Conservation (phyloP, 2,329 filamentous ascomycete genomes). For the Scolecobasidium constrictum region DNA sequence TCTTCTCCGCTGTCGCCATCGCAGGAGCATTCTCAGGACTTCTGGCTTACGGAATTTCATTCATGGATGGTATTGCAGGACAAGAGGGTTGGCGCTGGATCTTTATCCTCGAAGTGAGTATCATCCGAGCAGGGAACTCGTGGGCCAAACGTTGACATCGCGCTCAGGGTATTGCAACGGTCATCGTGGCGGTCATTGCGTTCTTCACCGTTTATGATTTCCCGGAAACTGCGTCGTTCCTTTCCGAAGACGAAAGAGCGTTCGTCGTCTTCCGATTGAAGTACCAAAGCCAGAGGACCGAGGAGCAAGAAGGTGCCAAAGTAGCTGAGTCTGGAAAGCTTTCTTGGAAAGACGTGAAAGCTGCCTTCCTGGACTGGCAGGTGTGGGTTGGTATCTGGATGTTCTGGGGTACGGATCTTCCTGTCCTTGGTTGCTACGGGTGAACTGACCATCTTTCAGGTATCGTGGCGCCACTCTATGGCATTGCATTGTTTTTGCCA, state of each 20-base stretch:
- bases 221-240: slow-evolving; percentile 47
- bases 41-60: slow-evolving; percentile 47
- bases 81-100: slow-evolving; percentile 30
- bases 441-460: too few species aligned
- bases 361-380: slow-evolving; percentile 11
- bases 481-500: slow-evolving; percentile 14
- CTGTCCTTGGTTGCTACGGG: not conserved
- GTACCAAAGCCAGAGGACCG: slow-evolving; percentile 8
- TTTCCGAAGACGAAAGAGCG: slow-evolving; percentile 39
- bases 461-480: slow-evolving; percentile 9
- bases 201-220: slow-evolving; percentile 58
- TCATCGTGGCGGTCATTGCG: slow-evolving; percentile 21
- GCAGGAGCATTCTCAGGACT: slow-evolving; percentile 52
- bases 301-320: slow-evolving; percentile 3
- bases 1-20: slow-evolving; percentile 47
- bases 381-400: slow-evolving; percentile 6
- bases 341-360: slow-evolving; percentile 9
- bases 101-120: slow-evolving; percentile 27
- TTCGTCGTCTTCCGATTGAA: slow-evolving; percentile 50
- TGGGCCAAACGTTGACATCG: not conserved
- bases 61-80: slow-evolving; percentile 46
- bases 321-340: slow-evolving; percentile 8
- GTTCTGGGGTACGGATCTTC: slow-evolving; percentile 7
- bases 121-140: too few species aligned
- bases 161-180: slow-evolving; percentile 18